These are phyloP conservation scores for Amphirosellinia nigrospora DNA, from an alignment of 495 filamentous ascomycete genomes.

Conservation along the genomic window DNA sequence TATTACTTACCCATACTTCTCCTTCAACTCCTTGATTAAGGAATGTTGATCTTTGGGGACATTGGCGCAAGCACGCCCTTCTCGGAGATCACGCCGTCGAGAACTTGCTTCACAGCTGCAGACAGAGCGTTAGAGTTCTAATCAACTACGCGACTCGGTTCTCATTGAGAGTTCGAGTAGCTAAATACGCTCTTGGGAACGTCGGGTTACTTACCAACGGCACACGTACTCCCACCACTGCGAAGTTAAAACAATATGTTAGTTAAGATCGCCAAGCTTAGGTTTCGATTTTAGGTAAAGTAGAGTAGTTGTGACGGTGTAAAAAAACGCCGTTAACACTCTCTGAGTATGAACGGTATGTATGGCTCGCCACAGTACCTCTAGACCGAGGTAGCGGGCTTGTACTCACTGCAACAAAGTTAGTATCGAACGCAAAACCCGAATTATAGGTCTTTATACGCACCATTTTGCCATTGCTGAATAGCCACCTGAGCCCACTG, in stretches of 20 bases:
- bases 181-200: neutral
- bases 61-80: conserved; percentile 86
- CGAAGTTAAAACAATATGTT: conserved; percentile 39
- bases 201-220: conserved; percentile 27
- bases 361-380: too few species aligned
- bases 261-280: neutral
- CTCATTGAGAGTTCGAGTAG: neutral
- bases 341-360: too few species aligned
- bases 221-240: conserved; percentile 38
- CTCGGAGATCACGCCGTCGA: conserved; percentile 78
- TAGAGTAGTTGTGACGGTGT: too few species aligned
- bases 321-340: too few species aligned
- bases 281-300: neutral
- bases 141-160: conserved; percentile 18
- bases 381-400: neutral
- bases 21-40: conserved; percentile 72
- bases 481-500: conserved; percentile 78
- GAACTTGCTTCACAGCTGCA: conserved; percentile 75
- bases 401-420: conserved; percentile 17
- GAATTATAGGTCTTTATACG: neutral
- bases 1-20: conserved; percentile 56
- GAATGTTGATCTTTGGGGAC: conserved; percentile 71
- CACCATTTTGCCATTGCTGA: conserved; percentile 81
- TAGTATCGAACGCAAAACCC: neutral
- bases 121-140: conserved; percentile 41